These are phyloP conservation scores for Puccinia brachypodii DNA, from an alignment of 1,284 basidiomycete species.

Conservation along the genomic window DNA sequence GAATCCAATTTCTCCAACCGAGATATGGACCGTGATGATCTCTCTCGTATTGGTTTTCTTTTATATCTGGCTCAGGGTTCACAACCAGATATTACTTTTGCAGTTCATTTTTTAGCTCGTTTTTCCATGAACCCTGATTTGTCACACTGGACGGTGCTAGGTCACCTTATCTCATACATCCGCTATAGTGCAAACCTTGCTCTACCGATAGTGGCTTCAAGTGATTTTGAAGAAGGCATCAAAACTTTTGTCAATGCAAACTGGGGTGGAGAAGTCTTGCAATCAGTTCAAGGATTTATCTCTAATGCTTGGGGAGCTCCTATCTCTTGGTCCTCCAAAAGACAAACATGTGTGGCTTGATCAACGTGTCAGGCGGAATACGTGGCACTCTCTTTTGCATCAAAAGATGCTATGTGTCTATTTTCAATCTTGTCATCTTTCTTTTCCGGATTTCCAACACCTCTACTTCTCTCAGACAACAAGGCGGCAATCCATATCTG, in stretches of 20 bases:
- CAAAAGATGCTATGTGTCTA: neutral
- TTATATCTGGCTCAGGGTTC: neutral
- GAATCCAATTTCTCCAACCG: neutral
- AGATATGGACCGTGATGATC: neutral
- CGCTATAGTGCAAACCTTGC: neutral
- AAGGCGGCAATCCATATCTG: no score
- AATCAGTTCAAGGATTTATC: neutral
- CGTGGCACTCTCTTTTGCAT: constrained; percentile 6
- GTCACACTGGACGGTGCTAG: constrained; percentile 7
- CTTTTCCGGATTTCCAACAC: neutral
- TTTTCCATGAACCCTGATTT: neutral
- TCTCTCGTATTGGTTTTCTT: neutral
- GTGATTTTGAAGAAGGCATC: neutral
- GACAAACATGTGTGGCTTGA: neutral
- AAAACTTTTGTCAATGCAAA: constrained; percentile 32
- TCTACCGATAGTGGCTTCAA: neutral
- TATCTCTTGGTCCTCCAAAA: constrained; percentile 16
- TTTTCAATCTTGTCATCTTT: neutral
- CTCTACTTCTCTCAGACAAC: no score
- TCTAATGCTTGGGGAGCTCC: neutral
- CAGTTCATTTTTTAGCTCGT: neutral
- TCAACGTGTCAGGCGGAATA: constrained; percentile 38
- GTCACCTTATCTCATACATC: constrained; percentile 3
- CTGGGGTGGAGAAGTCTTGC: constrained; percentile 19
- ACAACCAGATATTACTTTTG: neutral